phyloP scores from a whole-genome alignment of 2,329 filamentous ascomycete species.

The Trichoderma sp. region DNA sequence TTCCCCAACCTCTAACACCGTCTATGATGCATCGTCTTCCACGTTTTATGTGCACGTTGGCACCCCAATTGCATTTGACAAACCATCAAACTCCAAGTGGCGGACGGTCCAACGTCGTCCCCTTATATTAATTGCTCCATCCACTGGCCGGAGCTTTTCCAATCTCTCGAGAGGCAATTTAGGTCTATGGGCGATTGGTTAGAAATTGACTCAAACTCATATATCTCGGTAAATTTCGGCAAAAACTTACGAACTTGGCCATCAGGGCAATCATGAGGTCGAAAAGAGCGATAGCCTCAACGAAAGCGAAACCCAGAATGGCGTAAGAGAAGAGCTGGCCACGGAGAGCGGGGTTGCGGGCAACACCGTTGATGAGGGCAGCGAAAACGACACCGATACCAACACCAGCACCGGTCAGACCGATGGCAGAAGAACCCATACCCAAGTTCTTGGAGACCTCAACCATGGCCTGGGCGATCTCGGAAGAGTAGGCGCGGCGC shows the following conservation, averaged over 20 bases:
- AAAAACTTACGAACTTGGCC: conserved; percentile 80
- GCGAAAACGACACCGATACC: conserved; percentile 96
- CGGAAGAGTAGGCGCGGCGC: conserved; percentile 80
- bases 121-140: conserved; percentile 38
- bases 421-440: conserved; percentile 87
- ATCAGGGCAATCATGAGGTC: conserved; percentile 91
- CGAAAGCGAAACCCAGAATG: conserved; percentile 95
- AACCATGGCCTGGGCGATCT: conserved; percentile 85
- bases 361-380: conserved; percentile 83
- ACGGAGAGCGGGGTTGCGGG: conserved; percentile 92
- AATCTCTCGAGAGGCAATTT: conserved; percentile 37
- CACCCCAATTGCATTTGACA: conserved; percentile 30
- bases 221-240: neutral
- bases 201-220: neutral
- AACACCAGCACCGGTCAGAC: conserved; percentile 90
- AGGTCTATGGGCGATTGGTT: conserved; percentile 34
- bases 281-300: conserved; percentile 89
- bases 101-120: conserved; percentile 32
- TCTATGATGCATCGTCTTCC: conserved; percentile 43
- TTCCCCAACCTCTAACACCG: conserved; percentile 42
- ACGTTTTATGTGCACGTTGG: conserved; percentile 39
- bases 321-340: conserved; percentile 95
- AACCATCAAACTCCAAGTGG: conserved; percentile 32
- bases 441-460: conserved; percentile 89
- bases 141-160: conserved; percentile 40